Evolutionary conservation across 345 rosid species (phyloP), one percentile per base, ranked within the genome.

Genomic region (Boechera retrofracta): DNA sequence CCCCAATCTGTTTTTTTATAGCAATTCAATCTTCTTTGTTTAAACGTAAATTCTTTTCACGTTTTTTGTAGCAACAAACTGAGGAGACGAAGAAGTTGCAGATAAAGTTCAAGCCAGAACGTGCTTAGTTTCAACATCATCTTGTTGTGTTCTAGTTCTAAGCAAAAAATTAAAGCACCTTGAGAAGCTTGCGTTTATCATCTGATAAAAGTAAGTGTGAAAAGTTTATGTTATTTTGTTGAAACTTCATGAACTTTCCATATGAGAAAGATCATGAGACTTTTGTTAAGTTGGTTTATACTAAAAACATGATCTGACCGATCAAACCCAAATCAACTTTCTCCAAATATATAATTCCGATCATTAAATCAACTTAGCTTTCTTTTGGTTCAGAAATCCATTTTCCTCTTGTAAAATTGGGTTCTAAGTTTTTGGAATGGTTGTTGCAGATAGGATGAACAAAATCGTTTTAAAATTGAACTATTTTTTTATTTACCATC

Each of bases 21-120:
- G 61, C 39, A 62, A 15, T 31, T 24, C 61, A 51, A n/a, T 64
- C 12, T 67, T 21, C 6, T 44, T 16, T 64, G 67, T 63, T 63
- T 42, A 31, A 55, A 45, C 56, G 4, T 32, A 15, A 29, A 38
- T 44, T 16, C 2, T 41, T 65, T 56, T n/a, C 12, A 29, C 21
- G 44, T 47, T n/a, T 39, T 21, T 35, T 67, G 59, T 69, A 91
- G 98, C 77, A 16, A 82, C 98, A 93, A 77, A 71, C 71, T 65
- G 59, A 75, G 47, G 90, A 87, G 72, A 64, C 79, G 53, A 79
- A 55, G 67, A 82, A 59, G 80, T 70, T 85, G 11, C 71, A 52
- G 75, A 80, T 54, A 5, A 42, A 52, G 4, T 65, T 88, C 61
- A 83, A 81, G 78, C 61, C 82, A 51, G 83, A 82, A 42, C 10